These are phyloP conservation scores for Coemansia sp. DNA, from an alignment of 192 early-diverging fungal genomes.

Conservation along the genomic window DNA sequence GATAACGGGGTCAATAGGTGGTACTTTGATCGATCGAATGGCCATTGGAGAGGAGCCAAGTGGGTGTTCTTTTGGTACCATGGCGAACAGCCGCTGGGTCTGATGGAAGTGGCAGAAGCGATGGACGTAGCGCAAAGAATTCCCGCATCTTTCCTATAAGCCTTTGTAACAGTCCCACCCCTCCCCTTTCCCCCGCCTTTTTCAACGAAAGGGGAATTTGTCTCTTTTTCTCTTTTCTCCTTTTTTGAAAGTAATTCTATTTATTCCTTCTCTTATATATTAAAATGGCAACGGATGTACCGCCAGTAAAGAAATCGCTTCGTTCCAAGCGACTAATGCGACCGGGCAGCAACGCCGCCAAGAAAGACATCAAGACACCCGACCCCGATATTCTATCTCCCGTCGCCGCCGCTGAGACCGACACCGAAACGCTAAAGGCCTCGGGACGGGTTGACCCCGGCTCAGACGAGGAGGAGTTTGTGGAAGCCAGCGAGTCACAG, in stretches of 20 bases:
- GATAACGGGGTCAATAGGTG: slow-evolving; percentile 93
- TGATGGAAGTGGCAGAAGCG: slow-evolving; percentile 49
- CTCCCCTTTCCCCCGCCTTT: too few relatives aligned
- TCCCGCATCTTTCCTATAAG: slow-evolving; percentile 57
- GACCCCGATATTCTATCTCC: background rate
- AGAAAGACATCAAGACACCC: background rate
- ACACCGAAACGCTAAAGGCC: slow-evolving; percentile 2
- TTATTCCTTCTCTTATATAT: background rate
- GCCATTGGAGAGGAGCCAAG: slow-evolving; percentile 62
- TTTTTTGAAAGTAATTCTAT: background rate
- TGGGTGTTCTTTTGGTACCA: slow-evolving; percentile 89
- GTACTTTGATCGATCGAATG: slow-evolving; percentile 92
- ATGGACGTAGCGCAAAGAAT: slow-evolving; percentile 55
- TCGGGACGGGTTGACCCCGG: background rate
- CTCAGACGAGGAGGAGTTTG: slow-evolving; percentile 24
- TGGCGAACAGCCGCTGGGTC: slow-evolving; percentile 4
- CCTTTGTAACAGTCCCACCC: too few relatives aligned
- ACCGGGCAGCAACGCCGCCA: slow-evolving; percentile 16
- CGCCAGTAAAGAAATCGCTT: slow-evolving; percentile 43
- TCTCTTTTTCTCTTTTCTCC: slow-evolving; percentile 1
- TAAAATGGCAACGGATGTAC: slow-evolving; percentile 31
- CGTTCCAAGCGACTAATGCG: slow-evolving; percentile 53
- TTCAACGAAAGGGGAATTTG: too few relatives aligned
- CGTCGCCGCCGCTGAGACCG: background rate
- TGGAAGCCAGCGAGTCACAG: slow-evolving; percentile 32